These are phyloP conservation scores for Arabis alpina DNA, from an alignment of 345 rosid genomes.

Conservation along the genomic window DNA sequence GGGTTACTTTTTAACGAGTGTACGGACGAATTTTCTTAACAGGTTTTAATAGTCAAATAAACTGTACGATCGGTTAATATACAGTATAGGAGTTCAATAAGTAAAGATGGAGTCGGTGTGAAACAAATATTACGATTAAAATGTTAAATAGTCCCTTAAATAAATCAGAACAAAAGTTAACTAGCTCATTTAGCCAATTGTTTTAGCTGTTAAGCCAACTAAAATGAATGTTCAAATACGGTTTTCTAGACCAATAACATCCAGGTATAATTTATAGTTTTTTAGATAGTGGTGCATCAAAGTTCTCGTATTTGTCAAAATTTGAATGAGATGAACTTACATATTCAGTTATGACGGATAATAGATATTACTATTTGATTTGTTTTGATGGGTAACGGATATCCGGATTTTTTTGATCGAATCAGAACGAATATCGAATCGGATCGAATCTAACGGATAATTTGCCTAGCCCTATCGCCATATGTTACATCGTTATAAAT, in stretches of 20 bases:
- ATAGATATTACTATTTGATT: too few species aligned
- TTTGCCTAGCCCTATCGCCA: too few species aligned
- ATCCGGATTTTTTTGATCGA: too few species aligned
- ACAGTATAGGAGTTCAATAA: background rate
- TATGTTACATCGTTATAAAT: too few species aligned
- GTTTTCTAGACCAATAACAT: background rate
- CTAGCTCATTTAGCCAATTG: background rate
- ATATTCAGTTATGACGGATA: too few species aligned
- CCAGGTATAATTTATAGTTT: background rate
- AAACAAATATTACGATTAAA: background rate
- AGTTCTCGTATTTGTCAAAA: too few species aligned
- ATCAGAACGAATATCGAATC: too few species aligned
- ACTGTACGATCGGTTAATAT: constrained; percentile 21
- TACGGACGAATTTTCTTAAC: constrained; percentile 33
- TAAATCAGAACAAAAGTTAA: background rate
- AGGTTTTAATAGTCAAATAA: constrained; percentile 17
- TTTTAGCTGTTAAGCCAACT: background rate
- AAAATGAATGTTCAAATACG: background rate
- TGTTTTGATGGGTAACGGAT: too few species aligned
- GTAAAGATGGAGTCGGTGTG: constrained; percentile 1
- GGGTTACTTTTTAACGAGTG: constrained; percentile 22
- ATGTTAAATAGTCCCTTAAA: too few species aligned
- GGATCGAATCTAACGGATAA: too few species aligned
- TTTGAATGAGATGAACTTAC: too few species aligned
- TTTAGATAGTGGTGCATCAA: too few species aligned